These are phyloP conservation scores for Paracoccidioides brasiliensis DNA, from an alignment of 2,329 filamentous ascomycete genomes.

Conservation along the genomic window DNA sequence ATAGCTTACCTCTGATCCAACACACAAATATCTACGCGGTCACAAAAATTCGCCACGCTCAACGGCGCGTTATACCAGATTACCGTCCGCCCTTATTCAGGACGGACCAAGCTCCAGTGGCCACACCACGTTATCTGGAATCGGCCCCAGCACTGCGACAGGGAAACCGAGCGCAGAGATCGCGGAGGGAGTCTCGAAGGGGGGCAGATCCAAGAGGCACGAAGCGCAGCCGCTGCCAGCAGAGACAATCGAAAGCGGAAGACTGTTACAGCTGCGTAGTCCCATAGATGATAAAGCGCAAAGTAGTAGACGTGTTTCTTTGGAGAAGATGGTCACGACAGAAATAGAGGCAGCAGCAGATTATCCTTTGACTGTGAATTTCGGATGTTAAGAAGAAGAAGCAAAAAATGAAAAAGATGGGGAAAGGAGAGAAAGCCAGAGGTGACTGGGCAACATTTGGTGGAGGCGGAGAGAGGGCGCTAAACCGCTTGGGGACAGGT, in stretches of 20 bases:
- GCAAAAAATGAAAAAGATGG: no score
- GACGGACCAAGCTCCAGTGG: constrained; percentile 38
- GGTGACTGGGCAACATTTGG: background rate
- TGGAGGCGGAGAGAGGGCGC: background rate
- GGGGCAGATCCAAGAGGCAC: constrained; percentile 6
- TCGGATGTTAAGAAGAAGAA: background rate
- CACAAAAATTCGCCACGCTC: constrained; percentile 2
- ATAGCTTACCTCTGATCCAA: background rate
- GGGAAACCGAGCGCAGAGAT: constrained; percentile 8
- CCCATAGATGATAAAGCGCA: constrained; percentile 12
- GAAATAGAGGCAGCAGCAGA: background rate
- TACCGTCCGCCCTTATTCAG: constrained; percentile 41
- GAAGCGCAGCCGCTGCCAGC: constrained; percentile 14
- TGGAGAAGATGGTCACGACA: background rate
- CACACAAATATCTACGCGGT: constrained; percentile 2
- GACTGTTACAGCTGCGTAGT: constrained; percentile 11
- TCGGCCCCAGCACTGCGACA: constrained; percentile 10
- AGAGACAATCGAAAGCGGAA: constrained; percentile 15
- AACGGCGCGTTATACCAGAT: constrained; percentile 18
- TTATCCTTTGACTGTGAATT: background rate
- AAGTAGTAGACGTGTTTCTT: background rate
- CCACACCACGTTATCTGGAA: constrained; percentile 28
- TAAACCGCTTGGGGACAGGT: background rate
- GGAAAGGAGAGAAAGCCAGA: background rate
- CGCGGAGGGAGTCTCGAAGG: constrained; percentile 8